Evolutionary conservation across 1,284 basidiomycete species (phyloP), one percentile per base, ranked within the genome.

Genomic region (Termitomyces sp.): DNA sequence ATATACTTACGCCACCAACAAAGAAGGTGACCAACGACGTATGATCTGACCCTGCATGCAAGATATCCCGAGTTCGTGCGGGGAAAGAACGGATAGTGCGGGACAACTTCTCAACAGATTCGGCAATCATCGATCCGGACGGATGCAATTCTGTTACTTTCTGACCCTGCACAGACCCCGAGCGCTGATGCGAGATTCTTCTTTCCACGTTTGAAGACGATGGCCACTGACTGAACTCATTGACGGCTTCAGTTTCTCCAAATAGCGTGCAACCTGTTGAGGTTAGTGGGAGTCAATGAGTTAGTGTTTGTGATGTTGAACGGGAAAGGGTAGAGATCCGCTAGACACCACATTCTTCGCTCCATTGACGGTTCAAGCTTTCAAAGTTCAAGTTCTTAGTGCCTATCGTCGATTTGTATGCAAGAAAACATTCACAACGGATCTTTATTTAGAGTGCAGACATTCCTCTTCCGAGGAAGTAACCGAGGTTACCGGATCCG

Each of bases 41-140:
- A 36, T 34, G 9, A 48, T 38, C 47, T 28, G 47, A 48, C 47
- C 47, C 47, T 48, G 47, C 34, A 48, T 45, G 43, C 17, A 46
- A 21, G 19, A 9, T 34, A 34, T 38, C 34, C n/a, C 31, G n/a
- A 19, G 12, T n/a, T 8, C 21, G 40, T 40, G 12, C 21, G 40
- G 10, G 10, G 21, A 12, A 46, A 46, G 31, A 33, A 15, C 15
- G 15, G 30, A n/a, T n/a, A n/a, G n/a, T 26, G 26, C 28, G 42
- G 44, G 15, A 36, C 13, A 36, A 38, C 24, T 17, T 34, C 26
- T 38, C 5, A 24, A 34, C 46, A 36, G 21, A 15, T 24, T 36
- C 46, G 46, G 34, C 34, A 34, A 48, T 48, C 46, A 48, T 48
- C 33, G 8, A 36, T 38, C 19, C 33, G 46, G 46, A 48, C 33